Base-by-base conservation (phyloP, 2,329 filamentous ascomycete species). In the Cladophialophora bantiana region DNA sequence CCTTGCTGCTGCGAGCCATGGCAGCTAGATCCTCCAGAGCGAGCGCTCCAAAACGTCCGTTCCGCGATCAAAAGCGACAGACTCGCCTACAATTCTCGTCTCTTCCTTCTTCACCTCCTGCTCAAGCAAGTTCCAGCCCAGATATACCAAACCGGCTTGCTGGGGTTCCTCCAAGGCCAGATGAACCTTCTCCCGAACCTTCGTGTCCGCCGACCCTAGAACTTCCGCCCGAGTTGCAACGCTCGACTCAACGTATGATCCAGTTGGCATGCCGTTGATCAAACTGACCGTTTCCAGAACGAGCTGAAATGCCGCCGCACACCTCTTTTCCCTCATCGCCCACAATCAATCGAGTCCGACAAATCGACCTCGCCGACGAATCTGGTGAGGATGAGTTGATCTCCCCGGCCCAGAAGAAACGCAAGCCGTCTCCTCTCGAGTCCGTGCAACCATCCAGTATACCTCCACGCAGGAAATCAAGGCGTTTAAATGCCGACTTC, bases 1-100 rank as follows among this genome's bases (percentile, higher is more conserved):
- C 32, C 5, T 26, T 26, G 2, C 18, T 7, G 35, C 53, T 35
- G 31, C 31, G 34, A 15, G 7, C 5, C 18, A 61, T 61, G 59
- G 59, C 59, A 54, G 7, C 45, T 15, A 26, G 18, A 9, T 6
- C 31, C 36, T 56, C 40, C 3, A 54, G n/a, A 57, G 7, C 50
- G 13, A 15, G 20, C 6, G 42, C 52, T 26, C 36, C 64, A 3
- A 59, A 58, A 64, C 64, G 67, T 9, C 62, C 67, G 32, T 54
- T 66, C 59, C 68, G 71, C 48, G 64, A 68, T 45, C 68, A 62
- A 15, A 71, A 69, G 61, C 67, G 61, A 52, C 81, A 83, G 72
- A 79, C 80, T 59, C 79, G 78, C 56, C 76, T 83, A 45, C 71
- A 78, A n/a, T 82, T 82, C 69, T 75, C 78, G 10, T 73, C 80